phyloP scores from a whole-genome alignment of 129 eudicot genomes.

The Pseudognaphalium luteoalbum region DNA sequence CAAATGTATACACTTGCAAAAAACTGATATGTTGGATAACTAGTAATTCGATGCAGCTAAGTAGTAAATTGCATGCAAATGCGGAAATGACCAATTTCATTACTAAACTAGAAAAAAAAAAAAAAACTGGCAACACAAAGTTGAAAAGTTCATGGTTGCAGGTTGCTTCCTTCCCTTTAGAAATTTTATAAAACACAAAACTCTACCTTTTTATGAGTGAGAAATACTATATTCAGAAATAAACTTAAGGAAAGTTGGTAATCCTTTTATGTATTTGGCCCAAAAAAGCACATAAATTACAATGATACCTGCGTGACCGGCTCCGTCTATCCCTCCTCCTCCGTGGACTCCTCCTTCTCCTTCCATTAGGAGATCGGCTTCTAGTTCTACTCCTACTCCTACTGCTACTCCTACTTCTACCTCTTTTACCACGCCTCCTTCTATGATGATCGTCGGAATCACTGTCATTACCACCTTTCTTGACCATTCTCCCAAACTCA shows the following conservation, averaged over 20 bases:
- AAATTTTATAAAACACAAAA: too few species aligned
- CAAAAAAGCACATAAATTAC: slow-evolving; percentile 1
- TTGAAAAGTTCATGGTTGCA: background rate
- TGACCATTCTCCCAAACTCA: slow-evolving; percentile 88
- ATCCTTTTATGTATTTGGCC: background rate
- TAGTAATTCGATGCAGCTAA: background rate
- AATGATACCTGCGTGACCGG: slow-evolving; percentile 74
- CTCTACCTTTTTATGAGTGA: background rate
- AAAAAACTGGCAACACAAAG: background rate
- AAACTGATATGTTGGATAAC: background rate
- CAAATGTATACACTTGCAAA: background rate
- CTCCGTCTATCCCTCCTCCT: slow-evolving; percentile 71
- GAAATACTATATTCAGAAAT: too few species aligned
- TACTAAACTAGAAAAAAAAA: background rate
- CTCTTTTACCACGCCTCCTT: slow-evolving; percentile 67
- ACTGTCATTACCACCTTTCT: slow-evolving; percentile 67
- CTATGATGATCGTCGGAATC: slow-evolving; percentile 57
- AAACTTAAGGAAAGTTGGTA: background rate
- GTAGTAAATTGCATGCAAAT: background rate
- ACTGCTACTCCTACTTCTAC: slow-evolving; percentile 64
- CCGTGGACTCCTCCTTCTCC: slow-evolving; percentile 56
- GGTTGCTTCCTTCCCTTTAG: background rate
- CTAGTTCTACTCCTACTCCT: slow-evolving; percentile 70
- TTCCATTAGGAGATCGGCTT: slow-evolving; percentile 59
- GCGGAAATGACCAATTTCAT: background rate